Percentiles rank a stretch among this genome's conserved stretches.
Evolutionary conservation across 2,329 filamentous ascomycete species (phyloP).

Genomic region (Talaromyces sp.): DNA sequence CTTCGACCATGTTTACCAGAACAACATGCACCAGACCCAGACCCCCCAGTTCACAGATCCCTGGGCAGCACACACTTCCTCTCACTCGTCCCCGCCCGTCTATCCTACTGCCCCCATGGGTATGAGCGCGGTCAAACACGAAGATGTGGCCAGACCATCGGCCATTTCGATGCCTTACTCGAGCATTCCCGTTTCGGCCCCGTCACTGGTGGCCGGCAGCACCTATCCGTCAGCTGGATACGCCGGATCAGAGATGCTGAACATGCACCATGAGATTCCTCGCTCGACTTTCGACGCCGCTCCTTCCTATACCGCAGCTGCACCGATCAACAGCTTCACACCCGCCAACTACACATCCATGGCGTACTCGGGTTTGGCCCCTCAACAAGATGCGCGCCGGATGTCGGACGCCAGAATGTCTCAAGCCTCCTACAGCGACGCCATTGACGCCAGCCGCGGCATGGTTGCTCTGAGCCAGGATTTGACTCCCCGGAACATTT

Average conservation of each 20-base stretch:
- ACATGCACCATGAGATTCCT: slow-evolving; percentile 71
- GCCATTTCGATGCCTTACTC: slow-evolving; percentile 67
- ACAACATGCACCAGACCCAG: slow-evolving; percentile 57
- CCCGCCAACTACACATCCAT: slow-evolving; percentile 70
- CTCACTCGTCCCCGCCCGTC: slow-evolving; percentile 61
- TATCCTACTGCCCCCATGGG: slow-evolving; percentile 55
- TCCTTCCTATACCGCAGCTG: slow-evolving; percentile 63
- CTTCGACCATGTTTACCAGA: slow-evolving; percentile 73
- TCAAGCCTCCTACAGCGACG: slow-evolving; percentile 72
- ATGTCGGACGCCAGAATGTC: slow-evolving; percentile 55
- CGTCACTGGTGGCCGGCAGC: slow-evolving; percentile 67
- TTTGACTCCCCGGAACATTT: slow-evolving; percentile 80
- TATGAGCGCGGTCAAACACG: slow-evolving; percentile 58
- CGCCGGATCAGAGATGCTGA: slow-evolving; percentile 64
- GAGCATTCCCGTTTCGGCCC: slow-evolving; percentile 67
- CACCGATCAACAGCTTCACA: slow-evolving; percentile 67
- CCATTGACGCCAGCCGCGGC: slow-evolving; percentile 85
- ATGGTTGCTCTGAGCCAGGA: slow-evolving; percentile 97
- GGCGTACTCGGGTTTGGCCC: slow-evolving; percentile 58
- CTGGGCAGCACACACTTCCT: slow-evolving; percentile 63
- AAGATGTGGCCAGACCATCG: slow-evolving; percentile 54
- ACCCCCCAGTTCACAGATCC: slow-evolving; percentile 87
- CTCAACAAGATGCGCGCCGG: slow-evolving; percentile 58
- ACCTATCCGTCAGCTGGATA: slow-evolving; percentile 59
- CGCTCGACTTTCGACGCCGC: slow-evolving; percentile 63